A percentile compares a stretch with the other conserved stretches of the same genome.
Evolutionary conservation across 2,329 filamentous ascomycete species (phyloP).

Genomic region (Thyridium curvatum): DNA sequence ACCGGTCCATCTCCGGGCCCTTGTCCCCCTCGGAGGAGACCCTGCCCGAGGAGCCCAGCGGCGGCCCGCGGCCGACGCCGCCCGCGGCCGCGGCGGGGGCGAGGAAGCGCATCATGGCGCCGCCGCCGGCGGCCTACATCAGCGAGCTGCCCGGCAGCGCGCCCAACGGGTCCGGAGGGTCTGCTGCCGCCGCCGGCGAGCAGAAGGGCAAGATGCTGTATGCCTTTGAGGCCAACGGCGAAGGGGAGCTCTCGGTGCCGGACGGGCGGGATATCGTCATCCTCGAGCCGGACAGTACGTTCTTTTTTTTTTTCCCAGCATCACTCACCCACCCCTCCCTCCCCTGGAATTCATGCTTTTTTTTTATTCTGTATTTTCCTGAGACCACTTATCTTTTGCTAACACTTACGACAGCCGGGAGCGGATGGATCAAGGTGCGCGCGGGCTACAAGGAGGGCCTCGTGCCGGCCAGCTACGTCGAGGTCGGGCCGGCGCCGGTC

Average conservation of each 20-base stretch:
- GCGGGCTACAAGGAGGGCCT: conserved; percentile 71
- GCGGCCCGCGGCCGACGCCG: conserved; percentile 24
- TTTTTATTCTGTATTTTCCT: too few species aligned
- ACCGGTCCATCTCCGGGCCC: conserved; percentile 65
- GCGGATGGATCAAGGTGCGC: conserved; percentile 85
- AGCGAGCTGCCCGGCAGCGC: conserved; percentile 54
- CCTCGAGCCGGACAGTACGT: conserved; percentile 81
- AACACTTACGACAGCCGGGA: conserved; percentile 57
- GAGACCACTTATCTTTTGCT: too few species aligned
- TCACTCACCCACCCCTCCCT: too few species aligned
- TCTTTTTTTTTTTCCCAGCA: conserved; percentile 1
- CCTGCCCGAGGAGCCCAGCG: conserved; percentile 31
- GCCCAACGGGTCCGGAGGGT: conserved; percentile 31
- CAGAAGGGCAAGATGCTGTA: conserved; percentile 87
- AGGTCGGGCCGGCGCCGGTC: conserved; percentile 47
- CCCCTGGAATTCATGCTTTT: too few species aligned
- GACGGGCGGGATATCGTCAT: conserved; percentile 75
- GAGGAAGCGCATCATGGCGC: conserved; percentile 72
- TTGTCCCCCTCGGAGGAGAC: conserved; percentile 47
- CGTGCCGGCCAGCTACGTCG: conserved; percentile 81
- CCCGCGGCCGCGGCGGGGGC: conserved; percentile 16
- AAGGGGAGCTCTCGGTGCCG: conserved; percentile 73
- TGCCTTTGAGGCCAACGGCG: conserved; percentile 70
- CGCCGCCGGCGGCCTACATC: conserved; percentile 77
- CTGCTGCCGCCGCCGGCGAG: conserved; percentile 32